Evolutionary conservation across 176 grass and related monocot genomes (phyloP), one percentile per base, ranked within the genome.

Genomic region (Puya raimondii): DNA sequence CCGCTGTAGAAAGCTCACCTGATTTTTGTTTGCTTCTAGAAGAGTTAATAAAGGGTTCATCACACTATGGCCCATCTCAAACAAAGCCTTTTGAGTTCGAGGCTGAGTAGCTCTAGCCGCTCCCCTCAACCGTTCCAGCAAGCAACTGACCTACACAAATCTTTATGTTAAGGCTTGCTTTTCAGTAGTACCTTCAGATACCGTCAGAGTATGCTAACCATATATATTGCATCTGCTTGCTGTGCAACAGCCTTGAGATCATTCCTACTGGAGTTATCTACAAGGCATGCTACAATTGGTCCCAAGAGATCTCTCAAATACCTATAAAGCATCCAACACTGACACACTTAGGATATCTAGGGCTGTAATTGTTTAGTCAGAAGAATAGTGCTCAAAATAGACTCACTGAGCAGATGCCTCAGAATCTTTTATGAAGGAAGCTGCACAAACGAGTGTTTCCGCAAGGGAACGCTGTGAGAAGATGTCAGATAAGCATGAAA

Each of bases 231-330:
- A 90, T 97, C 93, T 66, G 84, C 86, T 76, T 97, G 89, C 22
- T 92, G 86, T 48, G 89, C 89, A 66, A 97, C 86, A 81, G 81
- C 85, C 92, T 90, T 90, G 52, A 92, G 81, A 85, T 96, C 88
- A 66, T 74, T 90, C 85, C 84, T 82, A 26, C 58, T 87, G 69
- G 89, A 85, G 76, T 90, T 92, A 74, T 97, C 86, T 74, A 97
- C 69, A 67, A 97, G 80, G 73, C 85, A 92, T 69, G 74, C 48
- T 47, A 86, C 81, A 64, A 92, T 86, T 65, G 93, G 93, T 80
- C 89, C 93, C 81, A 97, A 91, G 64, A 97, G 89, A 64, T 97
- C 93, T 78, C 80, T 87, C 79, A 97, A 81, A 78, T 92, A 97
- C 77, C 93, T 97, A 67, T 48, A 54, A 70, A 74, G 52, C 53